Percentiles rank a stretch among this genome's conserved stretches.
phyloP scores from a whole-genome alignment of 2,329 filamentous ascomycete genomes.

The Aspergillus costaricaensis region DNA sequence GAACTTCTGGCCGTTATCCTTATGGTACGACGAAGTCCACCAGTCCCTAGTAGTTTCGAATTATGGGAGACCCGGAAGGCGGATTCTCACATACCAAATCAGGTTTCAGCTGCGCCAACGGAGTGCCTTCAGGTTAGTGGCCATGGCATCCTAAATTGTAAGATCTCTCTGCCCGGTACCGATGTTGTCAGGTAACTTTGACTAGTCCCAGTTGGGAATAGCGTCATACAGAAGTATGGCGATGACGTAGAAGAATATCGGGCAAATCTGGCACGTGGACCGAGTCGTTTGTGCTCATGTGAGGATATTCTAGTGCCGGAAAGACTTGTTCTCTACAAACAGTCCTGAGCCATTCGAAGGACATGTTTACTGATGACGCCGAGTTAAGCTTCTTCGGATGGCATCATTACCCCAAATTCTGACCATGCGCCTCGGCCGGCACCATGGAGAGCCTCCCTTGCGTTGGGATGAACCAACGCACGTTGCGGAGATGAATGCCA shows the following conservation, averaged over 20 bases:
- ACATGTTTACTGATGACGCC: neutral
- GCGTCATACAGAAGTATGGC: neutral
- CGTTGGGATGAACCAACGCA: neutral
- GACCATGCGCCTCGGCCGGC: neutral
- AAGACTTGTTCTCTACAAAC: too few relatives aligned
- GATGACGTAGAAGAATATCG: neutral
- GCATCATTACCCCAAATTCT: neutral
- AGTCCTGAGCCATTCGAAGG: neutral
- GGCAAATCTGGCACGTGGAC: neutral
- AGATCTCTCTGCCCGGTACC: neutral
- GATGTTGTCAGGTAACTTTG: neutral
- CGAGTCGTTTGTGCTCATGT: neutral
- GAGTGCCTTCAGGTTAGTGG: too few relatives aligned
- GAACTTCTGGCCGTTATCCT: neutral
- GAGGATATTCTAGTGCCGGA: neutral
- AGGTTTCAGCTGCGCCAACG: neutral
- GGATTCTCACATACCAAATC: neutral
- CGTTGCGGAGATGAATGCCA: neutral
- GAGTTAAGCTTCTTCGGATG: neutral
- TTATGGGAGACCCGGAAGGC: neutral
- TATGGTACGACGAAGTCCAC: neutral
- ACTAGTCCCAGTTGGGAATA: neutral
- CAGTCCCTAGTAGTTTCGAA: neutral
- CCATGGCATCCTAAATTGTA: too few relatives aligned
- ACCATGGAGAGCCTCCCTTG: neutral